phyloP scores from a whole-genome alignment of 78 protist genomes.

The Paratrimastix pyriformis region DNA sequence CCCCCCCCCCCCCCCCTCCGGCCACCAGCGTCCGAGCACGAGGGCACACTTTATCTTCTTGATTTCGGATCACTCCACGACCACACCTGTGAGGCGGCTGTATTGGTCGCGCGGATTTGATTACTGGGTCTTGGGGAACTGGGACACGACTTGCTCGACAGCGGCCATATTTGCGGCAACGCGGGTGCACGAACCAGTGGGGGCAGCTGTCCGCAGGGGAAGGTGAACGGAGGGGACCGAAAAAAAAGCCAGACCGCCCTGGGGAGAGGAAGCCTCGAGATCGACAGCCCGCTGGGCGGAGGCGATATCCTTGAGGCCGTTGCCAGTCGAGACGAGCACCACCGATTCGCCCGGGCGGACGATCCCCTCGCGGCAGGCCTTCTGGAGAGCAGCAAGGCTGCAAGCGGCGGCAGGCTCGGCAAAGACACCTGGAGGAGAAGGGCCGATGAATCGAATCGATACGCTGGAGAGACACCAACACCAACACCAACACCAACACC shows the following conservation, averaged over 20 bases:
- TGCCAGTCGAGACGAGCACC: slow-evolving; percentile 39
- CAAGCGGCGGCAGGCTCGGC: slow-evolving; percentile 41
- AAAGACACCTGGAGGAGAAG: too few relatives aligned
- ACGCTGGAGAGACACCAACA: too few relatives aligned
- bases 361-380: neutral
- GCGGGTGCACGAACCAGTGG: too few relatives aligned
- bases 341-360: neutral
- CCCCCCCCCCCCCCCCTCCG: too few relatives aligned
- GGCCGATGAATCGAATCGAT: neutral
- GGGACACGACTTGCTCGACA: neutral
- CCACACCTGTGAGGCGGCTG: too few relatives aligned
- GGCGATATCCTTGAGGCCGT: slow-evolving; percentile 33
- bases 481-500: too few relatives aligned
- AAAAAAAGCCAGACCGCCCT: neutral
- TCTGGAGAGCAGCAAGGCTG: slow-evolving; percentile 19
- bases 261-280: neutral
- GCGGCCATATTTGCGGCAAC: neutral
- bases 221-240: neutral
- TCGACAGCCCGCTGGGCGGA: slow-evolving; percentile 17
- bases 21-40: too few relatives aligned
- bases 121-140: neutral
- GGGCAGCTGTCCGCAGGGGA: too few relatives aligned
- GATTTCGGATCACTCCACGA: too few relatives aligned
- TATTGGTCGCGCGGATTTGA: too few relatives aligned
- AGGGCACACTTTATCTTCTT: too few relatives aligned